Conservation (phyloP, 2,329 filamentous ascomycete genomes). For the Fusarium torreyae region DNA sequence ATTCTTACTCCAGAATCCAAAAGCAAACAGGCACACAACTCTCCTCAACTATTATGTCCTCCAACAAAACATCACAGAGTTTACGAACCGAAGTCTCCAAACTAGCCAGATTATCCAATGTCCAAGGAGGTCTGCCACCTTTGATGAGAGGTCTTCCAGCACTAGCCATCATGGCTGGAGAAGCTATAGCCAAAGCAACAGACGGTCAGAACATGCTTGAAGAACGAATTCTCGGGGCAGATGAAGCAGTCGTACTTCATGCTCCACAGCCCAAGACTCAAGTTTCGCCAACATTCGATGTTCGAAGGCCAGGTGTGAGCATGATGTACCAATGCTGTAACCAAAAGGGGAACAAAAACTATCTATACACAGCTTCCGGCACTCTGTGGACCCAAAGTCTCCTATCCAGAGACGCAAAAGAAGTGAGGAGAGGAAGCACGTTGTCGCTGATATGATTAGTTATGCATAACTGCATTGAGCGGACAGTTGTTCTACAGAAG, state of each 20-base stretch:
- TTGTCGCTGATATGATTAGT: neutral
- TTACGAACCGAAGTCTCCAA: slow-evolving; percentile 37
- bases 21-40: too few species aligned
- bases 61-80: slow-evolving; percentile 14
- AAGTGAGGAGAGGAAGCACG: neutral
- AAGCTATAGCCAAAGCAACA: slow-evolving; percentile 34
- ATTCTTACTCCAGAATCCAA: neutral
- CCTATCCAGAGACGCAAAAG: fast-evolving
- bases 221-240: slow-evolving; percentile 31
- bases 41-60: neutral
- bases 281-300: fast-evolving
- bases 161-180: slow-evolving; percentile 37
- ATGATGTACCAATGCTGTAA: slow-evolving; percentile 25
- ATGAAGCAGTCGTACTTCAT: slow-evolving; percentile 24
- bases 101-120: slow-evolving; percentile 37
- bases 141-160: slow-evolving; percentile 40
- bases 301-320: slow-evolving; percentile 10
- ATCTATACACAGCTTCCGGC: fast-evolving
- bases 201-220: slow-evolving; percentile 31
- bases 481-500: fast-evolving
- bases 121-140: slow-evolving; percentile 39
- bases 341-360: neutral
- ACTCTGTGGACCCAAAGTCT: fast-evolving
- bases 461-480: neutral
- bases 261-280: neutral